A percentile compares a stretch with the other conserved stretches of the same genome.
Conservation (phyloP, 768 basidiomycete genomes). For the Lactifluus subvellereus region DNA sequence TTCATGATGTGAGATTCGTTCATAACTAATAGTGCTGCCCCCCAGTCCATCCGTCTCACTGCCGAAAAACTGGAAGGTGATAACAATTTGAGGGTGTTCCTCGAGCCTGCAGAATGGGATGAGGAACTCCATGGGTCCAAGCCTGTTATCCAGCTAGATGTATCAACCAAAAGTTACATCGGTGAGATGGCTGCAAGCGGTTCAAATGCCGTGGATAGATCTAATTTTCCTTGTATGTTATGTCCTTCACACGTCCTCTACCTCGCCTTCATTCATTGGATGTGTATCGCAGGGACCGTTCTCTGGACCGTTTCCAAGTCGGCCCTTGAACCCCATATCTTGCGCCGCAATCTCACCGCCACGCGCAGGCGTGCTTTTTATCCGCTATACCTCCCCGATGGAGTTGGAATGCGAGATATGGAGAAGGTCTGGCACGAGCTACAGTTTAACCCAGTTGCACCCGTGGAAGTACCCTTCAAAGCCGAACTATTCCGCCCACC, state of each 20-base stretch:
- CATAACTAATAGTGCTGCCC: constrained; percentile 6
- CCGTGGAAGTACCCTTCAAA: constrained; percentile 20
- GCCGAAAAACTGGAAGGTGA: constrained; percentile 50
- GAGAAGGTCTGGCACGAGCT: constrained; percentile 40
- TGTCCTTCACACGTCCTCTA: not conserved
- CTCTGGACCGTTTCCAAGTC: constrained; percentile 51
- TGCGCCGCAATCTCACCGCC: constrained; percentile 34
- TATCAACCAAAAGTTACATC: constrained; percentile 44
- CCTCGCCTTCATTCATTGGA: not conserved
- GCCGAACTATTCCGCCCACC: constrained; percentile 36
- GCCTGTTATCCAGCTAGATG: constrained; percentile 54
- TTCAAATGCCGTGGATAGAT: constrained; percentile 32
- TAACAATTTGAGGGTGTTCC: constrained; percentile 53
- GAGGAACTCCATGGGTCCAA: constrained; percentile 28
- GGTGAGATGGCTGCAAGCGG: constrained; percentile 36
- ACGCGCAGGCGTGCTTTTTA: constrained; percentile 42
- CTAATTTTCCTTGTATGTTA: constrained; percentile 31
- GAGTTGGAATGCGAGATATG: constrained; percentile 35
- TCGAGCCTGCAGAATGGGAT: constrained; percentile 53
- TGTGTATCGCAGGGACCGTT: constrained; percentile 46
- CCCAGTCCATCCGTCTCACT: constrained; percentile 51
- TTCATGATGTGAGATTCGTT: constrained; percentile 5
- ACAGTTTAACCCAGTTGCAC: constrained; percentile 31
- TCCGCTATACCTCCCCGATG: constrained; percentile 46
- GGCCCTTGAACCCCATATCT: constrained; percentile 29